Evolutionary conservation across 31 red algal genomes (phyloP).

Genomic region (Odonthalia washingtoniensis): DNA sequence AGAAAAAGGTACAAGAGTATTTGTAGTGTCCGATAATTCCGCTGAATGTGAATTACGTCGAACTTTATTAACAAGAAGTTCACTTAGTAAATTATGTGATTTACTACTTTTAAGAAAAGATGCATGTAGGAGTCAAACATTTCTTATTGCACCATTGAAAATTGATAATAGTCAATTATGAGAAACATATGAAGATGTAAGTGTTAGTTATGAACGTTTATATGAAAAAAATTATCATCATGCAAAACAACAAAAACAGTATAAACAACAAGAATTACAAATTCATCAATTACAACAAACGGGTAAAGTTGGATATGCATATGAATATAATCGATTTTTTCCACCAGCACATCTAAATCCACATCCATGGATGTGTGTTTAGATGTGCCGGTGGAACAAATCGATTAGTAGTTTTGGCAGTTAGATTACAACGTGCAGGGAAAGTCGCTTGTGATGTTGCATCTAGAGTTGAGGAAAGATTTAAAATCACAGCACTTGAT

Average conservation of each 20-base stretch:
- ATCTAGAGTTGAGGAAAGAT: slow-evolving; percentile 52
- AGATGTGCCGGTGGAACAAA: not conserved
- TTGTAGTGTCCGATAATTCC: not conserved
- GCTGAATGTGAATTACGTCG: slow-evolving; percentile 17
- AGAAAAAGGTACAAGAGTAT: not conserved
- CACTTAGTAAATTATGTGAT: slow-evolving; percentile 21
- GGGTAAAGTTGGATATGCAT: not conserved
- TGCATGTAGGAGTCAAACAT: slow-evolving; percentile 49
- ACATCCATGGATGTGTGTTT: too few relatives aligned
- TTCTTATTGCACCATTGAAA: slow-evolving; percentile 53
- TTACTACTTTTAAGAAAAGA: slow-evolving; percentile 48
- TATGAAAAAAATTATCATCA: slow-evolving; percentile 7
- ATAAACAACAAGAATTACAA: not conserved
- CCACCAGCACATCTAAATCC: too few relatives aligned
- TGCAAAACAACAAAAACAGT: not conserved
- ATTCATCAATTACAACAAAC: not conserved
- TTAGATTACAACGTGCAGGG: slow-evolving; percentile 51
- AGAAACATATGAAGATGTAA: slow-evolving; percentile 54
- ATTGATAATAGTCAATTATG: slow-evolving; percentile 47
- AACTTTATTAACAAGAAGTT: slow-evolving; percentile 27
- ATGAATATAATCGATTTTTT: too few relatives aligned
- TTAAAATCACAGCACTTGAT: slow-evolving; percentile 41
- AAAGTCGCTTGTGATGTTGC: slow-evolving; percentile 51
- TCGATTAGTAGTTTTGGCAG: slow-evolving; percentile 16
- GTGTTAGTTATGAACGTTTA: slow-evolving; percentile 50